A percentile compares a stretch with the other conserved stretches of the same genome.
phyloP scores from a whole-genome alignment of 164 flowering plant species.

The Berberis thunbergii region DNA sequence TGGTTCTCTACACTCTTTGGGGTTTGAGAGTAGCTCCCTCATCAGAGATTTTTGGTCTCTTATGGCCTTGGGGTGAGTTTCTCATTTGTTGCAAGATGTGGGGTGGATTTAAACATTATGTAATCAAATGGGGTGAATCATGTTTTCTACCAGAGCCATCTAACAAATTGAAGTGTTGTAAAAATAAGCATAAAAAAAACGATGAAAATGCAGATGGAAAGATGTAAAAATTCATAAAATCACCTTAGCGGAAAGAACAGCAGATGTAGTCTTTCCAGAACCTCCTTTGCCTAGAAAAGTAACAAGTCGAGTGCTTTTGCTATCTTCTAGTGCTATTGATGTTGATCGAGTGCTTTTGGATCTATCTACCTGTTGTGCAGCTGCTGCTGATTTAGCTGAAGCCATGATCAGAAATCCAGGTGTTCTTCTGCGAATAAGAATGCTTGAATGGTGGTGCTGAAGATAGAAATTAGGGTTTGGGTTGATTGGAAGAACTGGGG shows the following conservation, averaged over 20 bases:
- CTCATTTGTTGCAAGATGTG: too few species aligned
- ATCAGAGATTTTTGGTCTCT: too few species aligned
- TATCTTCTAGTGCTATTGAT: too few species aligned
- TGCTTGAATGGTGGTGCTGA: background rate
- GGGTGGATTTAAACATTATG: too few species aligned
- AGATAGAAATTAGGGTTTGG: constrained; percentile 1
- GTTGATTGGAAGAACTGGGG: background rate
- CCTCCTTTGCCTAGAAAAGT: constrained; percentile 97
- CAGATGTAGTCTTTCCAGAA: constrained; percentile 84
- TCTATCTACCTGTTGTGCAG: constrained; percentile 15
- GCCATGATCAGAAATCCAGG: constrained; percentile 8
- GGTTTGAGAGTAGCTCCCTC: too few species aligned
- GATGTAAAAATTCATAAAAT: background rate
- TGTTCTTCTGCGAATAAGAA: constrained; percentile 3
- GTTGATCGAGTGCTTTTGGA: background rate
- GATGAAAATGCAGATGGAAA: background rate
- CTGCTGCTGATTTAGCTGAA: constrained; percentile 8
- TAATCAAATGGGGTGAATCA: too few species aligned
- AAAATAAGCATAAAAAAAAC: background rate
- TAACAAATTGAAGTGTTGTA: too few species aligned
- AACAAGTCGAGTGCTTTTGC: constrained; percentile 21
- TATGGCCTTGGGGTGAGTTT: too few species aligned
- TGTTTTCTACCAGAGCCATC: too few species aligned
- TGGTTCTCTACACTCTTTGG: too few species aligned
- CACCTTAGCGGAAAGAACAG: constrained; percentile 87